phyloP scores from a whole-genome alignment of 805 yeast species.

The Diddensiella caesifluorescens region DNA sequence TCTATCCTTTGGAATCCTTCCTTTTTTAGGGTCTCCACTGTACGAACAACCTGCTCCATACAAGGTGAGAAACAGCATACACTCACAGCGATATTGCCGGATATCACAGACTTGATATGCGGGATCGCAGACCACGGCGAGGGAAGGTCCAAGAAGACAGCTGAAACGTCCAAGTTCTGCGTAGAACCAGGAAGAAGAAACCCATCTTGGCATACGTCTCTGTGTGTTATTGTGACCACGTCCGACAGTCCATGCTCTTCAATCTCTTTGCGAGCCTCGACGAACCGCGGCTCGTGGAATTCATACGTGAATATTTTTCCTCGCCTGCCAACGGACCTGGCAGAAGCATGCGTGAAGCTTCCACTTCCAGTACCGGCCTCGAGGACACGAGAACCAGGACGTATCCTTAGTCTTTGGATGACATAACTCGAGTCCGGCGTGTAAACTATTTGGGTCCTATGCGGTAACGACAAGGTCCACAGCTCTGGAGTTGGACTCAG shows the following conservation, averaged over 20 bases:
- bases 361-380: conserved; percentile 99
- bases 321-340: conserved; percentile 59
- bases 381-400: conserved; percentile 70
- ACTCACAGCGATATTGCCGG: conserved; percentile 49
- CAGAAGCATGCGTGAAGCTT: conserved; percentile 87
- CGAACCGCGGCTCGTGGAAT: conserved; percentile 78
- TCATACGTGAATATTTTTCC: conserved; percentile 82
- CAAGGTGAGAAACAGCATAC: conserved; percentile 97
- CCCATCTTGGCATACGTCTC: conserved; percentile 90
- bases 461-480: conserved; percentile 95
- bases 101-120: conserved; percentile 55
- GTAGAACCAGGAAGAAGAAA: conserved; percentile 47
- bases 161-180: conserved; percentile 50
- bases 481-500: conserved; percentile 91
- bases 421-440: conserved; percentile 93
- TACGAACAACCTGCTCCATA: conserved; percentile 90
- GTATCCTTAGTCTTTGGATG: conserved; percentile 70
- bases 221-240: conserved; percentile 67
- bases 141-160: conserved; percentile 86
- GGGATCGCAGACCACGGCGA: conserved; percentile 96
- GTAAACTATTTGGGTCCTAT: conserved; percentile 95
- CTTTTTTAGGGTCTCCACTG: conserved; percentile 66
- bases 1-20: conserved; percentile 83
- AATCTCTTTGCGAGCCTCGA: conserved; percentile 76
- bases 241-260: conserved; percentile 62